phyloP scores from a whole-genome alignment of 2,329 filamentous ascomycete species.

The Dothidotthia symphoricarpi region DNA sequence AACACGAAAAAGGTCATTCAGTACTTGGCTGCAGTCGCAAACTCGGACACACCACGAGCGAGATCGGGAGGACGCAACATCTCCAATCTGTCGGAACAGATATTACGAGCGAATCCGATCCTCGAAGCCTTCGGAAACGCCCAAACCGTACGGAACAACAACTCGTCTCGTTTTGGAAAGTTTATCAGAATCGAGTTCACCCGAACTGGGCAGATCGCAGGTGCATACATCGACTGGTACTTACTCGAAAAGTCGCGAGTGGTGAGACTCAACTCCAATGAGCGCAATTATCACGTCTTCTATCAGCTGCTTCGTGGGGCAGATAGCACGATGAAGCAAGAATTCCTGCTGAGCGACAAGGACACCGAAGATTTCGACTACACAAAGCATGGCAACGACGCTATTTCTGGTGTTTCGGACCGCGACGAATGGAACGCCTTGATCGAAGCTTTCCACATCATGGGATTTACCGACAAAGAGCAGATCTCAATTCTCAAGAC shows the following conservation, averaged over 20 bases:
- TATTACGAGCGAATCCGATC: constrained; percentile 92
- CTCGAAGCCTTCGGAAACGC: constrained; percentile 97
- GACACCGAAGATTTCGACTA: constrained; percentile 88
- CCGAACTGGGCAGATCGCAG: constrained; percentile 81
- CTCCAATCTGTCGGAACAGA: constrained; percentile 91
- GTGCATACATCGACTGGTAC: constrained; percentile 98
- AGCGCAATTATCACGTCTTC: constrained; percentile 96
- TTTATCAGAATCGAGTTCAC: constrained; percentile 98
- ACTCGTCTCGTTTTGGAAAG: constrained; percentile 96
- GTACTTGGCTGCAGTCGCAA: constrained; percentile 91
- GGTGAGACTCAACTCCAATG: constrained; percentile 79
- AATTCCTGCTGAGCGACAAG: constrained; percentile 71
- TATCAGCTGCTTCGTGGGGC: constrained; percentile 92
- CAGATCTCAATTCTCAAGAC: constrained; percentile 81
- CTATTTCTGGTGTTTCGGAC: constrained; percentile 87
- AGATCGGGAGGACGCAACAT: constrained; percentile 64
- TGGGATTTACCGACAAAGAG: constrained; percentile 86
- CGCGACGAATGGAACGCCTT: constrained; percentile 83
- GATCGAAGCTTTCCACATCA: constrained; percentile 89
- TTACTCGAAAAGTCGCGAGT: constrained; percentile 97
- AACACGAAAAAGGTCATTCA: constrained; percentile 99
- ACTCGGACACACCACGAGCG: constrained; percentile 67
- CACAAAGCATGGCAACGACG: constrained; percentile 86
- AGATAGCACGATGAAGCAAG: constrained; percentile 67
- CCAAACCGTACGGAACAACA: constrained; percentile 96